Evolutionary conservation across 2,329 filamentous ascomycete genomes (phyloP), one percentile per base, ranked within the genome.

Genomic region (Cladosporium sp.): DNA sequence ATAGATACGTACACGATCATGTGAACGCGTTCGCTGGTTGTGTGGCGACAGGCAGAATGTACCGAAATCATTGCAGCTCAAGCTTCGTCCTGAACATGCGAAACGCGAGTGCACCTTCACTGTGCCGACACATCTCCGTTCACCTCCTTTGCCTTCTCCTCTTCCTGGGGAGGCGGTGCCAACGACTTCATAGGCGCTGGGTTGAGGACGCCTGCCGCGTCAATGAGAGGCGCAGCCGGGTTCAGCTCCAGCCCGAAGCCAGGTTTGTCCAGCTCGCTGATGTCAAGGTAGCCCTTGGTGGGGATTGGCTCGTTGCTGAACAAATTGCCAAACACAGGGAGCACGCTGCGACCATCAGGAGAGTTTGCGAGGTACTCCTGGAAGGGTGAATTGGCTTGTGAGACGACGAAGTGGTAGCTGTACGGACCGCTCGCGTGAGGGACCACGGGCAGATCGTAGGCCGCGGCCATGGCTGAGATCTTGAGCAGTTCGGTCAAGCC

Each of bases 291-390:
- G 0, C 93, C 93, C 72, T 92, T 89, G 14, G 84, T 87, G 1
- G 93, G 93, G 67, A 97, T 94, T 5, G 93, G 93, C 81, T 97
- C 93, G 77, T 97, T 93, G 39, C 91, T 74, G 79, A 97, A 97
- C 60, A 97, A 83, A 72, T 96, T 91, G 39, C 93, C 93, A 78
- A 97, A 97, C 7, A 97, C 93, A 2, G 93, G 93, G 68, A 94
- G 81, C 21, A 97, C 93, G 68, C 88, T 93, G 82, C 92, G 91
- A 58, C 93, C 93, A 73, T 97, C 93, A 0, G 93, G 87, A 2
- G 92, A 96, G 81, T 97, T 97, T 71, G 93, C 93, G 26, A 97
- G 85, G 75, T 97, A 97, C 79, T 97, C 93, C 78, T 97, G 93
- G 85, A 97, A 97, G 5, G 93, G 93, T 16, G 90, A 91, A 81